These are phyloP conservation scores for Geranomyces variabilis DNA, from an alignment of 192 early-diverging fungal species.

Conservation along the genomic window DNA sequence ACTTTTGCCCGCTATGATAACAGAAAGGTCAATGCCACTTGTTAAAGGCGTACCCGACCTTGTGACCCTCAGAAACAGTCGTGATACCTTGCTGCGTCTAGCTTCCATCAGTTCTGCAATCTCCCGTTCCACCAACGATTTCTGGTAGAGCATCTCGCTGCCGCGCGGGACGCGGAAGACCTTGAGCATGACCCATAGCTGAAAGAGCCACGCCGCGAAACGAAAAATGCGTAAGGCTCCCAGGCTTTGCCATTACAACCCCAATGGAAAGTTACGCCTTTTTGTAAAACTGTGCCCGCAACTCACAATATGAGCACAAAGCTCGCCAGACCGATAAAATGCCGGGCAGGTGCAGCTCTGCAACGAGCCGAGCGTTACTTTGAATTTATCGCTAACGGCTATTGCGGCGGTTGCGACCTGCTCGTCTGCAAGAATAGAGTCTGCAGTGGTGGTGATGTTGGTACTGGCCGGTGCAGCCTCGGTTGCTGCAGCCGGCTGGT, in stretches of 20 bases:
- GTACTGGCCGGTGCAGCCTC: not conserved
- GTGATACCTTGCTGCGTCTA: constrained; percentile 20
- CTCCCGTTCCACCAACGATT: constrained; percentile 50
- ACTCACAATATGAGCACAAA: constrained; percentile 52
- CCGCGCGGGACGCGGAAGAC: constrained; percentile 42
- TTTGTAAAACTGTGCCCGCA: too few species aligned
- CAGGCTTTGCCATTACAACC: too few species aligned
- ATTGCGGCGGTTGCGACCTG: not conserved
- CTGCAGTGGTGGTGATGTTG: too few species aligned
- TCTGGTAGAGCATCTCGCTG: constrained; percentile 48
- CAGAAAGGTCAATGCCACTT: too few species aligned
- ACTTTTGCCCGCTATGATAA: not conserved
- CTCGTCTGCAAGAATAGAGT: not conserved
- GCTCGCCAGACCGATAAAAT: constrained; percentile 35
- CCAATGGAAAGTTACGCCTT: too few species aligned
- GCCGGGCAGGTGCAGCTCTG: constrained; percentile 45
- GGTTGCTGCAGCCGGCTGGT: constrained; percentile 1
- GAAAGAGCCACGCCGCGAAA: not conserved
- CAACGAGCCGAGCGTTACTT: constrained; percentile 46
- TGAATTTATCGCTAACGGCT: constrained; percentile 29
- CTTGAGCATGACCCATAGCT: constrained; percentile 58
- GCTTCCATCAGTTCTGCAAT: constrained; percentile 40
- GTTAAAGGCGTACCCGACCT: too few species aligned
- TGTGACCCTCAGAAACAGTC: too few species aligned
- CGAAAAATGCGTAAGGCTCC: not conserved